Base-by-base conservation (phyloP, 495 filamentous ascomycete species). In the Astrocystis sublimbata region DNA sequence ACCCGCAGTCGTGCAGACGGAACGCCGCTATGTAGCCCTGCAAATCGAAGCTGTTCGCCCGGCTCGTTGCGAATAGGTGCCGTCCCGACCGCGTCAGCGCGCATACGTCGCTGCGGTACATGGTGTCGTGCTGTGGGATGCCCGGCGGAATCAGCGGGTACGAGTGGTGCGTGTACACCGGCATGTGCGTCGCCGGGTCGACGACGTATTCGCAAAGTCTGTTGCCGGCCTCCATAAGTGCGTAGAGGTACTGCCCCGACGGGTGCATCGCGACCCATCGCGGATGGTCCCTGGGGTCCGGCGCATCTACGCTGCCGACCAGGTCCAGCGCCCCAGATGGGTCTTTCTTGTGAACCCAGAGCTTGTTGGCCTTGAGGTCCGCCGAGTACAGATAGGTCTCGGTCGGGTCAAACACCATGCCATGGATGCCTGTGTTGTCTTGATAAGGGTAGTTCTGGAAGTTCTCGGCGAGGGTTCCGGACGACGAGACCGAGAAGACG, bases 301-400 rank as follows among this genome's bases (percentile, higher is more conserved):
- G 89, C n/a, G 90, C 89, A 52, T 89, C 84, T 47, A 89, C 75
- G 69, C 82, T 85, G 67, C 87, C 88, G 40, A 92, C 79, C 13
- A 89, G 77, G 31, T 83, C 83, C 64, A 93, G 77, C 62, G 83
- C 75, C 40, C 89, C 90, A 4, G 85, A 75, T 62, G 86, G 78
- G 0, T 69, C 65, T 76, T 93, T 94, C 71, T 83, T 82, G 75
- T 94, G 91, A 12, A 87, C 89, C 91, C 91, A 94, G 52, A 94
- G 84, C 78, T 89, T 92, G 79, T 94, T 92, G 65, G 86, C 89
- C 62, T 82, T 84, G 73, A 94, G 82, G 75, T 94, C 91, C 60
- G 91, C 91, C 21, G 89, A 92, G 79, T 94, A 94, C 36, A 94
- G 83, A 75, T 91, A 93, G 13, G 85, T 89, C 76, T 94, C 91